Evolutionary conservation across 352 stramenopile genomes (phyloP), one percentile per base, ranked within the genome.

Genomic region (Globisporangium takayamanum): DNA sequence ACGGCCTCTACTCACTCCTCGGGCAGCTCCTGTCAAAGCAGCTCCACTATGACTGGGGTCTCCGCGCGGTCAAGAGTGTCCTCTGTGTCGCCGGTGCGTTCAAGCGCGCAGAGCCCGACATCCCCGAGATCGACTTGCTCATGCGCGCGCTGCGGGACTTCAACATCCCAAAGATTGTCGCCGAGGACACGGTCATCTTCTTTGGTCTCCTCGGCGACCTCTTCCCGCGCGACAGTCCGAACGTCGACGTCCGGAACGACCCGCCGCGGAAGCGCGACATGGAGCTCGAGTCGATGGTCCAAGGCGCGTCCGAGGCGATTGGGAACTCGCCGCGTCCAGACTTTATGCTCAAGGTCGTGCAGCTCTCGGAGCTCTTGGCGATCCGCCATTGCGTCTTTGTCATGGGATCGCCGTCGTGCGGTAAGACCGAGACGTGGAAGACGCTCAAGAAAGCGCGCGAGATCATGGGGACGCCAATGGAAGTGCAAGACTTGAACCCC

Each of bases 331-430:
- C 84, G 26, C 82, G 81, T 6, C 78, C 84, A 4, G 83, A 92
- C 53, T 94, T 92, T 51, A 94, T 93, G 80, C 74, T 98, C 8
- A 98, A 98, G 62, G 90, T 98, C 36, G 92, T 98, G 5, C 92
- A 99, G 65, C 78, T 98, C 0, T 86, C 97, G 10, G 96, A 99
- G 50, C 59, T 98, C 37, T 66, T 98, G 3, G 92, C 85, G 45
- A 97, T 99, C 63, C 89, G 96, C 22, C 96, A 99, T 63, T 98
- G 90, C 56, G 94, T 99, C 1, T 98, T 99, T 63, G 77, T 99
- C 8, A 98, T 99, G 91, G 96, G 96, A 0, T 93, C 94, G 3
- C 85, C 94, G 25, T 88, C 84, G 1, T 96, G 84, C 15, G 96
- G 96, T 14, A 99, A 99, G 72, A 96, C 92, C 6, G 89, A 98